Conservation (phyloP, 2,329 filamentous ascomycete genomes). For the Hymenoscyphus occultus region DNA sequence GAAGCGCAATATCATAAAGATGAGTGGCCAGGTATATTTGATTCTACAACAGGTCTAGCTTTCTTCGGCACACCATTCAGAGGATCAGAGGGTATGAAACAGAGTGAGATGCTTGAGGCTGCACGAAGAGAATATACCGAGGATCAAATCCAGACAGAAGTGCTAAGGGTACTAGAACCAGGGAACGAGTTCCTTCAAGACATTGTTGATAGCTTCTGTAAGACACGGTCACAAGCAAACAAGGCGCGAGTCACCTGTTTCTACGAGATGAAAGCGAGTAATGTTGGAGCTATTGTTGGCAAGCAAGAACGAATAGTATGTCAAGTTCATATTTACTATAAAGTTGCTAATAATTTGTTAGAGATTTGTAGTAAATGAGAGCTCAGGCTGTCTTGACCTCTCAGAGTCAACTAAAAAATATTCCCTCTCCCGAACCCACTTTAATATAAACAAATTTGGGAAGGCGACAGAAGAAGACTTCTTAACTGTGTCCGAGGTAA, state of each 20-base stretch:
- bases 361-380: slow-evolving; percentile 3
- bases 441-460: slow-evolving; percentile 4
- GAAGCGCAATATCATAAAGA: neutral
- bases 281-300: slow-evolving; percentile 2
- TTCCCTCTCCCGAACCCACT: neutral
- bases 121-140: slow-evolving; percentile 1
- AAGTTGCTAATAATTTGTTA: neutral
- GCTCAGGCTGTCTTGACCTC: slow-evolving; percentile 3
- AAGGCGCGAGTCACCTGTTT: slow-evolving; percentile 4
- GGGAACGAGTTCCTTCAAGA: slow-evolving; percentile 7
- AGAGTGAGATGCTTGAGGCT: slow-evolving; percentile 5
- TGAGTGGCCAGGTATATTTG: neutral
- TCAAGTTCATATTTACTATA: neutral
- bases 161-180: neutral
- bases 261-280: neutral
- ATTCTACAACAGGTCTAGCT: neutral
- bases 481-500: neutral
- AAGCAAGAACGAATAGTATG: neutral
- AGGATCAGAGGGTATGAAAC: neutral
- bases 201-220: neutral
- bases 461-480: neutral
- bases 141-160: slow-evolving; percentile 1
- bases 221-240: slow-evolving; percentile 3
- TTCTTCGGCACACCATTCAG: slow-evolving; percentile 5
- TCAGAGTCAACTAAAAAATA: neutral